These are phyloP conservation scores for Phytophthora capsici DNA, from an alignment of 352 stramenopile species.

Conservation along the genomic window DNA sequence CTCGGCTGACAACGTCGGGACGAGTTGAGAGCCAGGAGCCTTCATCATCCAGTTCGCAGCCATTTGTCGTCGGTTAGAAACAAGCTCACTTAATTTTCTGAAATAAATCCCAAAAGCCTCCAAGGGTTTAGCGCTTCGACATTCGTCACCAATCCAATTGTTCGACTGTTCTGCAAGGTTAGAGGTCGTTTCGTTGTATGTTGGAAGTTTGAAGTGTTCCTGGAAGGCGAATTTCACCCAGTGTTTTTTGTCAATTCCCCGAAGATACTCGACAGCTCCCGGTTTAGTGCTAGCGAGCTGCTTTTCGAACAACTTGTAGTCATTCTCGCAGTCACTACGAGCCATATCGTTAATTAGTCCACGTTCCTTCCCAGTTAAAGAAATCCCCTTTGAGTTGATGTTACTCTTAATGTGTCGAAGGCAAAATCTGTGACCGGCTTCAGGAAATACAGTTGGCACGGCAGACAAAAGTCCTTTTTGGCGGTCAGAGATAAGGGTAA, in stretches of 20 bases:
- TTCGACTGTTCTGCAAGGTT: slow-evolving; percentile 35
- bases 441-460: background rate
- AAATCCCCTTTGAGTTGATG: background rate
- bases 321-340: background rate
- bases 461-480: slow-evolving; percentile 5
- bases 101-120: slow-evolving; percentile 22
- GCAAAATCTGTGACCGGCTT: background rate
- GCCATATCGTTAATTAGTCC: background rate
- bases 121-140: slow-evolving; percentile 21
- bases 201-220: slow-evolving; percentile 15
- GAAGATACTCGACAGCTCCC: slow-evolving; percentile 4
- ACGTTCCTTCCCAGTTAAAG: background rate
- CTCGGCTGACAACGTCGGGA: too few species aligned
- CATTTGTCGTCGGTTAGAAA: background rate
- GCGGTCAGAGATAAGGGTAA: background rate
- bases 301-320: background rate
- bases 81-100: slow-evolving; percentile 11
- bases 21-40: too few species aligned
- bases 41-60: slow-evolving; percentile 1
- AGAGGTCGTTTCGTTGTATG: slow-evolving; percentile 26
- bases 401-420: background rate
- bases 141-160: slow-evolving; percentile 24
- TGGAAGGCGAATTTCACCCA: slow-evolving; percentile 32
- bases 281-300: background rate
- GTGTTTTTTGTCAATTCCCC: slow-evolving; percentile 16